Conservation (phyloP, 2,329 filamentous ascomycete species). For the Neofusicoccum sp. region DNA sequence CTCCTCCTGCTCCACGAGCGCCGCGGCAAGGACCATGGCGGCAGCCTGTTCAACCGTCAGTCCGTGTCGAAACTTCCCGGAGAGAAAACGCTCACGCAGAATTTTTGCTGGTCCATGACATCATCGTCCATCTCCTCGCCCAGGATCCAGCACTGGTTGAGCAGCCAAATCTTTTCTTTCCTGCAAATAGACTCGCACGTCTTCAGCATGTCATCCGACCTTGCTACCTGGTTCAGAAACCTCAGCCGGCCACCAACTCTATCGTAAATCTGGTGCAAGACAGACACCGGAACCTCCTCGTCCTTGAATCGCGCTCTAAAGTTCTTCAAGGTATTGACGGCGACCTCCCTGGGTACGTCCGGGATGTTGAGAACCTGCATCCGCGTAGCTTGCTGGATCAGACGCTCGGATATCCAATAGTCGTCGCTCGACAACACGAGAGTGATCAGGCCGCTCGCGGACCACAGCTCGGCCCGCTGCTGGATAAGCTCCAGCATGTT, state of each 20-base stretch:
- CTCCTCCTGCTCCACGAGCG: slow-evolving; percentile 76
- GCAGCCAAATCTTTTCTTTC: slow-evolving; percentile 69
- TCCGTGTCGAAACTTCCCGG: not conserved
- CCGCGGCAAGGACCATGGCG: slow-evolving; percentile 83
- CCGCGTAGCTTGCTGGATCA: slow-evolving; percentile 82
- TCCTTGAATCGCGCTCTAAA: slow-evolving; percentile 73
- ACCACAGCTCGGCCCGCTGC: slow-evolving; percentile 89
- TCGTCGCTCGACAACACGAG: slow-evolving; percentile 89
- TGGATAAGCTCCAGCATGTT: slow-evolving; percentile 87
- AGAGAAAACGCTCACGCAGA: slow-evolving; percentile 62
- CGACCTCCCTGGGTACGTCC: slow-evolving; percentile 74
- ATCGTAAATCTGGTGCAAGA: slow-evolving; percentile 74
- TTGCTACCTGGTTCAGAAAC: slow-evolving; percentile 81
- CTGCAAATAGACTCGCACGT: slow-evolving; percentile 70
- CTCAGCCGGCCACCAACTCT: slow-evolving; percentile 81
- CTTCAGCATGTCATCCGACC: slow-evolving; percentile 70
- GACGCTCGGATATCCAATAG: slow-evolving; percentile 90
- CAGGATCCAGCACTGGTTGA: slow-evolving; percentile 71
- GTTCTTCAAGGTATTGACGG: slow-evolving; percentile 69
- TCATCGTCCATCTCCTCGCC: slow-evolving; percentile 80
- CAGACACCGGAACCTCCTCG: slow-evolving; percentile 54
- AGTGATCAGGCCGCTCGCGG: slow-evolving; percentile 80
- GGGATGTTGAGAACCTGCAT: slow-evolving; percentile 84
- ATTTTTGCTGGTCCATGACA: slow-evolving; percentile 92
- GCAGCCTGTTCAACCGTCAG: slow-evolving; percentile 59